A percentile compares a stretch with the other conserved stretches of the same genome.
These are phyloP conservation scores for Trichoderma sp. DNA, from an alignment of 2,329 filamentous ascomycete species.

Conservation along the genomic window DNA sequence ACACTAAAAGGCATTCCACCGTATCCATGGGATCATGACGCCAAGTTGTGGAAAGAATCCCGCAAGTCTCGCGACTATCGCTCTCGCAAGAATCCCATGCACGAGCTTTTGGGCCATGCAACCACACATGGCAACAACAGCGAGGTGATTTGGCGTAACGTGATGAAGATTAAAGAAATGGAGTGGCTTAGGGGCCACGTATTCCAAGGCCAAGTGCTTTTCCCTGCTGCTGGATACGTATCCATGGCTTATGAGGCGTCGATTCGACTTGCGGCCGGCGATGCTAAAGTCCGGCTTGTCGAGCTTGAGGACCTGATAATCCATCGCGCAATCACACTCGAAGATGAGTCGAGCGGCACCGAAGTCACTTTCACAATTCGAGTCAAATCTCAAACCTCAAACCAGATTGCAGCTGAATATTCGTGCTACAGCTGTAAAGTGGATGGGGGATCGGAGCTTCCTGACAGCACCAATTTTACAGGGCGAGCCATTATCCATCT, in stretches of 20 bases:
- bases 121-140: background rate
- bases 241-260: background rate
- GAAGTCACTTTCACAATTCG: background rate
- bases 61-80: background rate
- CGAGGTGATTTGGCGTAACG: background rate
- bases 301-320: too few relatives aligned
- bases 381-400: too few relatives aligned
- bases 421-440: too few relatives aligned
- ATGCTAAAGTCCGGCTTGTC: too few relatives aligned
- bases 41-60: background rate
- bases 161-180: background rate
- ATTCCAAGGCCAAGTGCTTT: background rate
- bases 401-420: too few relatives aligned
- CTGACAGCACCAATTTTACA: too few relatives aligned
- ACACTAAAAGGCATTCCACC: too few relatives aligned
- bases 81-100: background rate
- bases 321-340: too few relatives aligned
- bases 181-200: background rate
- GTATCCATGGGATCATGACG: background rate
- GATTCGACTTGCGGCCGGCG: too few relatives aligned
- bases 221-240: constrained; percentile 19
- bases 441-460: too few relatives aligned
- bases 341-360: too few relatives aligned
- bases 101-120: background rate
- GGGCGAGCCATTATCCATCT: too few relatives aligned